phyloP scores from a whole-genome alignment of 2,329 filamentous ascomycete genomes.

The Ophiostoma pallidulum region DNA sequence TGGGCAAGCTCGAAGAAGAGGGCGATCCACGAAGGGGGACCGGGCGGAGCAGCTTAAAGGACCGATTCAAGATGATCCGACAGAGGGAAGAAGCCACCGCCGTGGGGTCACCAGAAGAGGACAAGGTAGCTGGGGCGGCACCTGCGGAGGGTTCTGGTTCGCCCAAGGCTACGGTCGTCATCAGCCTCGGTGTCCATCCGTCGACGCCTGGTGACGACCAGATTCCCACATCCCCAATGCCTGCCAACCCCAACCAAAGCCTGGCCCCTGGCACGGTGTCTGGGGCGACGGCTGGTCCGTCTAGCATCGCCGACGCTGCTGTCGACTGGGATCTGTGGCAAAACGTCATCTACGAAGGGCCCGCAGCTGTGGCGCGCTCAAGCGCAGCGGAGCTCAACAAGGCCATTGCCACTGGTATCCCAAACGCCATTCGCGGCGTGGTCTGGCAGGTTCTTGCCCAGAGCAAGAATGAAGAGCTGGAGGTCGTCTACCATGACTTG shows the following conservation, averaged over 20 bases:
- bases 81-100: constrained; percentile 63
- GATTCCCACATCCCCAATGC: constrained; percentile 39
- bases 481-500: constrained; percentile 76
- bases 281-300: constrained; percentile 67
- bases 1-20: constrained; percentile 66
- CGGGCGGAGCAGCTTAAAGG: constrained; percentile 58
- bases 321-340: constrained; percentile 99
- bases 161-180: background rate
- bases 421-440: constrained; percentile 90
- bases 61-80: constrained; percentile 68
- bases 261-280: constrained; percentile 79
- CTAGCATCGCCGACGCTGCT: constrained; percentile 51
- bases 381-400: constrained; percentile 83
- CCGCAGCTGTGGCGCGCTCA: constrained; percentile 75
- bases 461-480: constrained; percentile 86
- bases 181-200: constrained; percentile 7
- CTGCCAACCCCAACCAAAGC: constrained; percentile 55
- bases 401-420: constrained; percentile 88
- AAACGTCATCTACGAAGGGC: constrained; percentile 87
- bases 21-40: constrained; percentile 32
- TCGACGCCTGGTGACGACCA: constrained; percentile 15
- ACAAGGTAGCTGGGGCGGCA: constrained; percentile 33
- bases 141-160: constrained; percentile 1
- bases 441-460: constrained; percentile 97
- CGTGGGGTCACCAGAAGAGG: constrained; percentile 41